These are phyloP conservation scores for Alnus glutinosa DNA, from an alignment of 306 rosid species.

Conservation along the genomic window DNA sequence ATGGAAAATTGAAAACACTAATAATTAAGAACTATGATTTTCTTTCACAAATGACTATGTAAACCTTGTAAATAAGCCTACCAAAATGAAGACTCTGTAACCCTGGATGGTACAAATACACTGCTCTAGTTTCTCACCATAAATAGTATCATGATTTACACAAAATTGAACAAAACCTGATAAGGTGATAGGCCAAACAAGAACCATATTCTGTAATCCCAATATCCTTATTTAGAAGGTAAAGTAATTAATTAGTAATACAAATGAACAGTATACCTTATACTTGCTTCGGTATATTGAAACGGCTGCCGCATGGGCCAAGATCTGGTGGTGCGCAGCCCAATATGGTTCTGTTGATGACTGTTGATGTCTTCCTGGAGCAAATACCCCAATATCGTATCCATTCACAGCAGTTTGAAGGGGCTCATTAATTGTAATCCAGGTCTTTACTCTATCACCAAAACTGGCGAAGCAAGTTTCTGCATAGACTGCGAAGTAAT, in stretches of 20 bases:
- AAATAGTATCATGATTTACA: not conserved
- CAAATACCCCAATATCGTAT: slow-evolving; percentile 52
- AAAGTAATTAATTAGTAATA: not conserved
- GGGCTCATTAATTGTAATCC: slow-evolving; percentile 91
- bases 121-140: not conserved
- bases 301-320: slow-evolving; percentile 86
- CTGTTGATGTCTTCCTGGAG: slow-evolving; percentile 82
- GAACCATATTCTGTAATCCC: not conserved
- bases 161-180: not conserved
- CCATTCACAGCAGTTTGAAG: slow-evolving; percentile 87
- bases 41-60: not conserved
- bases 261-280: slow-evolving; percentile 49
- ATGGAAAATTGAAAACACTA: not conserved
- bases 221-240: not conserved
- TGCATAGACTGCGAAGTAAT: slow-evolving; percentile 73
- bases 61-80: not conserved
- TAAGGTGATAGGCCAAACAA: not conserved
- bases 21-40: not conserved
- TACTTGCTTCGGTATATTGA: slow-evolving; percentile 76
- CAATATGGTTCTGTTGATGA: slow-evolving; percentile 65
- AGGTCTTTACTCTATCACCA: slow-evolving; percentile 92
- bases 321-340: slow-evolving; percentile 80
- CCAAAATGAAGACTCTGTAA: not conserved
- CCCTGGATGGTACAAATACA: not conserved
- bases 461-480: slow-evolving; percentile 86